Conservation (phyloP, 768 basidiomycete genomes). For the Kwoniella heveanensis region DNA sequence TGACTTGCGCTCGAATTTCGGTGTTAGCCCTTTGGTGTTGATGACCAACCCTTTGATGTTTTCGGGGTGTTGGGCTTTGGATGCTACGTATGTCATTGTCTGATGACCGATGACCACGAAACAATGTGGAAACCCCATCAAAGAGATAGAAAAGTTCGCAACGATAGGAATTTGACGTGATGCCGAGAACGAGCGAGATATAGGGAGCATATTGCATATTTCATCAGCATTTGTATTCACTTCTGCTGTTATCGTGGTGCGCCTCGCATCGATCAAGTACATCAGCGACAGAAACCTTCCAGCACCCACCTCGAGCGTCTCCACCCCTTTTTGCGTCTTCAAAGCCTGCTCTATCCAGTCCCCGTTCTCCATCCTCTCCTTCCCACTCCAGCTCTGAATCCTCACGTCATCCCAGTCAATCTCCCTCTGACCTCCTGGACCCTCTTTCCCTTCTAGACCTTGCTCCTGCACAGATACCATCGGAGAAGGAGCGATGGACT, state of each 20-base stretch:
- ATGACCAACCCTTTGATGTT: constrained; percentile 32
- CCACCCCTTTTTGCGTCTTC: constrained; percentile 32
- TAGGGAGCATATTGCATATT: no score
- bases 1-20: constrained; percentile 28
- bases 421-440: constrained; percentile 10
- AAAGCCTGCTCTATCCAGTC: constrained; percentile 32
- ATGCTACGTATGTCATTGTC: constrained; percentile 27
- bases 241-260: no score
- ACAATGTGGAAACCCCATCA: no score
- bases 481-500: constrained; percentile 38
- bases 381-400: constrained; percentile 42
- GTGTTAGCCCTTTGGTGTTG: constrained; percentile 13
- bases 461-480: constrained; percentile 22
- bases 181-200: no score
- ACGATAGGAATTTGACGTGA: no score
- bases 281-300: background rate
- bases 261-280: background rate
- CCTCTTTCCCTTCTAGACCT: constrained; percentile 18
- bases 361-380: constrained; percentile 40
- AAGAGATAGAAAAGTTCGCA: no score
- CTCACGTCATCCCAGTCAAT: constrained; percentile 48
- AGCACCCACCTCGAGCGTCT: constrained; percentile 36
- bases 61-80: constrained; percentile 25
- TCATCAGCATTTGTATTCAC: background rate
- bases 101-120: background rate